Conservation (phyloP, 768 basidiomycete genomes). For the Naganishia antarctica region DNA sequence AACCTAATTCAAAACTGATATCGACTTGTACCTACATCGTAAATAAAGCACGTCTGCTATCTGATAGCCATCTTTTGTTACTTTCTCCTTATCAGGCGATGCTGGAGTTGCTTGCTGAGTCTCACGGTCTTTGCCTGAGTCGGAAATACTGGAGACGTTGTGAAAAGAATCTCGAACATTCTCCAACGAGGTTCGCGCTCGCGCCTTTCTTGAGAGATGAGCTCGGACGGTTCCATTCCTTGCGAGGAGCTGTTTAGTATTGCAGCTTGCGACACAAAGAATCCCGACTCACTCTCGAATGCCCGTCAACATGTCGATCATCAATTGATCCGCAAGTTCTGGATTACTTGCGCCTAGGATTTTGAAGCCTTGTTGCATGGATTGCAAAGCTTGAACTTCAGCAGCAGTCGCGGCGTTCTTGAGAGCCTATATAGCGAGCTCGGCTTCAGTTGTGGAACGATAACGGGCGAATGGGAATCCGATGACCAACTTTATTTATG, state of each 20-base stretch:
- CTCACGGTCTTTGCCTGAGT: neutral
- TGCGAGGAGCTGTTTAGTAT: neutral
- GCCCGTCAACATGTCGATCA: conserved; percentile 81
- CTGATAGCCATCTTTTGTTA: conserved; percentile 57
- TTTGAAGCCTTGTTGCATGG: conserved; percentile 81
- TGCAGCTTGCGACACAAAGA: neutral
- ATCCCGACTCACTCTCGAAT: conserved; percentile 74
- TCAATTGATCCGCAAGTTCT: conserved; percentile 75
- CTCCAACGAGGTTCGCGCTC: conserved; percentile 1
- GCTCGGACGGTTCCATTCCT: conserved; percentile 29
- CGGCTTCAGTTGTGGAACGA: too few species aligned
- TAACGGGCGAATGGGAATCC: too few species aligned
- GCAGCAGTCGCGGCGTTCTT: conserved; percentile 70
- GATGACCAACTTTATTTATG: conserved; percentile 64
- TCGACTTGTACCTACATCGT: conserved; percentile 58
- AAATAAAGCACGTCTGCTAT: conserved; percentile 95
- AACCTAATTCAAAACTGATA: neutral
- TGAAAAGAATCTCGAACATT: conserved; percentile 12
- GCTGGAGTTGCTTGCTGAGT: neutral
- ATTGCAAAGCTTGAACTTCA: conserved; percentile 81
- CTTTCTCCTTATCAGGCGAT: neutral
- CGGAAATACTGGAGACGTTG: neutral
- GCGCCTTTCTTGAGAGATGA: conserved; percentile 21
- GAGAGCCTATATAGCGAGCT: too few species aligned
- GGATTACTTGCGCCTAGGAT: conserved; percentile 80